Conservation (phyloP, 1,139 yeast species). For the Debaryomyces subglobosus region DNA sequence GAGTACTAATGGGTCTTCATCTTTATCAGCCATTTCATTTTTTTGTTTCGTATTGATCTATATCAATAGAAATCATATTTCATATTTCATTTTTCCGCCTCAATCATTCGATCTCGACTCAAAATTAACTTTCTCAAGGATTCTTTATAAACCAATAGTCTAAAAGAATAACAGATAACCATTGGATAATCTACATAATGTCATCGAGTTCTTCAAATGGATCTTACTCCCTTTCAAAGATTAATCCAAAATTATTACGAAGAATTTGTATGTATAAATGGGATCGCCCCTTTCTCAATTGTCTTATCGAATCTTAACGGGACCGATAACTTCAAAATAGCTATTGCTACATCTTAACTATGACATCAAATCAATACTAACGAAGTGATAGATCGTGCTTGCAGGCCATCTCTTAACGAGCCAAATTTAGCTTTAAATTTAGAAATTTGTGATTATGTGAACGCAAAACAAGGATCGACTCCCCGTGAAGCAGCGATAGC, state of each 20-base stretch:
- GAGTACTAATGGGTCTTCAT: constrained; percentile 65
- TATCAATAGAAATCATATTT: background rate
- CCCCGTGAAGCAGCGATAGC: constrained; percentile 94
- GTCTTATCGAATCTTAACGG: background rate
- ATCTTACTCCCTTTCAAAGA: constrained; percentile 48
- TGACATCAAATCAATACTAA: constrained; percentile 16
- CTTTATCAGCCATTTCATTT: constrained; percentile 20
- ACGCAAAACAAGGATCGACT: constrained; percentile 86
- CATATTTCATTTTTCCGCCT: constrained; percentile 7
- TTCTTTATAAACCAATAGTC: constrained; percentile 10
- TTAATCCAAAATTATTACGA: constrained; percentile 62
- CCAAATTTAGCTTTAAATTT: constrained; percentile 88
- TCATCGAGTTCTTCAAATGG: constrained; percentile 28
- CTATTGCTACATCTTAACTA: background rate
- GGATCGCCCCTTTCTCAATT: background rate
- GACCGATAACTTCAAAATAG: background rate
- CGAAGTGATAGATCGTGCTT: constrained; percentile 67
- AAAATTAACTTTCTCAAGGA: background rate
- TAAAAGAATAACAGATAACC: constrained; percentile 13
- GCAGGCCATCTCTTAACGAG: constrained; percentile 80
- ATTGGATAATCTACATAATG: constrained; percentile 16
- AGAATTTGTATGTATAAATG: constrained; percentile 55
- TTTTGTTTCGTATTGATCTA: background rate
- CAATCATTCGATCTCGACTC: constrained; percentile 1
- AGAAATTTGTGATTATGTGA: constrained; percentile 91